Conservation (phyloP, 1,284 basidiomycete genomes). For the Ceratobasidium theobromae region DNA sequence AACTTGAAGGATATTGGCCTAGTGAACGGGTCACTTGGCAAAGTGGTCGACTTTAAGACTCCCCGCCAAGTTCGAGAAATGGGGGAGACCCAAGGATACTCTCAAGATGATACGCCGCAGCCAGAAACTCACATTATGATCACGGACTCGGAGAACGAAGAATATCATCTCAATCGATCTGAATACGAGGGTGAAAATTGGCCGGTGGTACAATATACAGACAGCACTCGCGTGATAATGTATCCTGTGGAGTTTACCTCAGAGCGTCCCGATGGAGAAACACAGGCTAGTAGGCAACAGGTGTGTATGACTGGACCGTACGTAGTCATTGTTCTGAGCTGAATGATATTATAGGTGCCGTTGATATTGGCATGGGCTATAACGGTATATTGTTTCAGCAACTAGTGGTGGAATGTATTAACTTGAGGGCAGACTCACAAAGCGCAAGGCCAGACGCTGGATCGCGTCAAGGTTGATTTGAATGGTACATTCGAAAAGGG, state of each 20-base stretch:
- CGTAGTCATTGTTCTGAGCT: not conserved
- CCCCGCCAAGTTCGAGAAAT: not conserved
- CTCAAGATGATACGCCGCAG: too few species aligned
- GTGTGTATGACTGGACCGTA: constrained; percentile 24
- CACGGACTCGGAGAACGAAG: too few species aligned
- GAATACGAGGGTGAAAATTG: constrained; percentile 17
- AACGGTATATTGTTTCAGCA: not conserved
- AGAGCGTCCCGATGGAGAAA: constrained; percentile 36
- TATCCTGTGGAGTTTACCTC: constrained; percentile 37
- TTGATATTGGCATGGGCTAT: constrained; percentile 76
- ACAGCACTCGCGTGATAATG: constrained; percentile 9
- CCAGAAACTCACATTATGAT: not conserved
- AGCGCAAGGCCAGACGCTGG: constrained; percentile 79
- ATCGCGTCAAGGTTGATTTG: constrained; percentile 73
- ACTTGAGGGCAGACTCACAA: constrained; percentile 61
- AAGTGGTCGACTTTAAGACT: constrained; percentile 31
- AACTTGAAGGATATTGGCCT: constrained; percentile 31
- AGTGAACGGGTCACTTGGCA: constrained; percentile 34
- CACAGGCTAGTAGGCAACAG: constrained; percentile 39
- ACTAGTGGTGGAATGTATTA: not conserved
- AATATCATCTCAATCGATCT: too few species aligned
- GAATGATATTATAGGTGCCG: constrained; percentile 54
- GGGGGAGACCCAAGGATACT: too few species aligned
- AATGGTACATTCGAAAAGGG: constrained; percentile 76
- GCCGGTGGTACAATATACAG: constrained; percentile 34